Percentiles rank a stretch among this genome's conserved stretches.
phyloP scores from a whole-genome alignment of 768 basidiomycete species.

The Amylocystis lapponica region DNA sequence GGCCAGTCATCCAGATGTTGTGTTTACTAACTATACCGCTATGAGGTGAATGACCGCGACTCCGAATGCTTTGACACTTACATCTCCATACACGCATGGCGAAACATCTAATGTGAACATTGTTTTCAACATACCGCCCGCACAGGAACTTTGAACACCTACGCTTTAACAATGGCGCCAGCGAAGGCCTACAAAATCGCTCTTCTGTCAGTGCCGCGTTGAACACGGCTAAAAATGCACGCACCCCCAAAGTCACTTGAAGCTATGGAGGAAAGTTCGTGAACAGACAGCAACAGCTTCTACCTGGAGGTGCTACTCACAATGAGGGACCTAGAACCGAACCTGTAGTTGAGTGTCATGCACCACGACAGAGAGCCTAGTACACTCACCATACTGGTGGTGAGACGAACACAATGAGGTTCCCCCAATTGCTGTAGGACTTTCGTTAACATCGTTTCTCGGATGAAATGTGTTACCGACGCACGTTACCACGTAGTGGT shows the following conservation, averaged over 20 bases:
- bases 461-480: no score
- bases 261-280: constrained; percentile 8
- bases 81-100: constrained; percentile 61
- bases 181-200: constrained; percentile 40
- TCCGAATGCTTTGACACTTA: constrained; percentile 19
- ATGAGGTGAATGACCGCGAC: constrained; percentile 1
- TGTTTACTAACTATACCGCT: constrained; percentile 44
- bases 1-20: constrained; percentile 39
- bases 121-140: no score
- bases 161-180: constrained; percentile 54
- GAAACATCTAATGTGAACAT: constrained; percentile 42
- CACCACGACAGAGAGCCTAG: no score
- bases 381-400: constrained; percentile 17
- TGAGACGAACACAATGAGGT: constrained; percentile 13
- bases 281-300: background rate
- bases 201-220: constrained; percentile 7
- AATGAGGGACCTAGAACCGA: constrained; percentile 16
- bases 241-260: constrained; percentile 22
- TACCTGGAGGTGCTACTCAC: constrained; percentile 9
- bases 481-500: constrained; percentile 51
- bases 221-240: constrained; percentile 6
- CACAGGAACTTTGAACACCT: constrained; percentile 12
- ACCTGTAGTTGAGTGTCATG: no score
- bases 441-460: no score
- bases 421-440: constrained; percentile 20